Conservation (phyloP, 2,329 filamentous ascomycete species). For the Fusarium pilosicola region DNA sequence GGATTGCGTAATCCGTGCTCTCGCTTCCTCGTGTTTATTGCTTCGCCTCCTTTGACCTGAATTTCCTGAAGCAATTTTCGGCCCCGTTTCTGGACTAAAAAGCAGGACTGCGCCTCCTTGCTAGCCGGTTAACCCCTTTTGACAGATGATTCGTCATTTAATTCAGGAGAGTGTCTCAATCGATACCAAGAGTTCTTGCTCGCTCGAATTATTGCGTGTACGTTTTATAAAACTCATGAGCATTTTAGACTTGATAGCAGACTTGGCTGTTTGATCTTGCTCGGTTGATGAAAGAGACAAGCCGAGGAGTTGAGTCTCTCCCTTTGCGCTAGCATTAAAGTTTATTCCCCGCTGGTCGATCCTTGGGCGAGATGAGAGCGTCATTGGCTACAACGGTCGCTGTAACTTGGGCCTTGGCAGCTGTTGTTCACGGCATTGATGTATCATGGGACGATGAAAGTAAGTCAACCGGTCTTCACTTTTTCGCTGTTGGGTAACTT, state of each 20-base stretch:
- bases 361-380: not conserved
- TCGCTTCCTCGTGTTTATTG: not conserved
- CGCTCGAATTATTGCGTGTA: not conserved
- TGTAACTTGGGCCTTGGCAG: slow-evolving; percentile 21
- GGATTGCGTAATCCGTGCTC: not conserved
- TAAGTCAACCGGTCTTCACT: not conserved
- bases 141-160: not conserved
- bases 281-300: not conserved
- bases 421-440: slow-evolving; percentile 19
- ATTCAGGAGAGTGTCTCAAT: not conserved
- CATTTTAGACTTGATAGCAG: not conserved
- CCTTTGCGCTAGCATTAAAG: not conserved
- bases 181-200: not conserved
- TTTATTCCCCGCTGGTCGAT: not conserved
- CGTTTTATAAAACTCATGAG: not conserved
- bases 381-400: slow-evolving; percentile 20
- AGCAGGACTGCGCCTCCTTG: not conserved
- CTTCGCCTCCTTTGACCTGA: not conserved
- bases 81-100: not conserved
- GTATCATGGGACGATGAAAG: slow-evolving; percentile 38
- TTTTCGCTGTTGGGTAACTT: not conserved
- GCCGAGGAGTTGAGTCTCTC: not conserved
- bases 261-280: not conserved
- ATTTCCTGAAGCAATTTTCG: not conserved
- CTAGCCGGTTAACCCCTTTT: not conserved